A percentile compares a stretch with the other conserved stretches of the same genome.
phyloP scores from a whole-genome alignment of 768 basidiomycete genomes.

The Porpolomopsis calyptriformis region DNA sequence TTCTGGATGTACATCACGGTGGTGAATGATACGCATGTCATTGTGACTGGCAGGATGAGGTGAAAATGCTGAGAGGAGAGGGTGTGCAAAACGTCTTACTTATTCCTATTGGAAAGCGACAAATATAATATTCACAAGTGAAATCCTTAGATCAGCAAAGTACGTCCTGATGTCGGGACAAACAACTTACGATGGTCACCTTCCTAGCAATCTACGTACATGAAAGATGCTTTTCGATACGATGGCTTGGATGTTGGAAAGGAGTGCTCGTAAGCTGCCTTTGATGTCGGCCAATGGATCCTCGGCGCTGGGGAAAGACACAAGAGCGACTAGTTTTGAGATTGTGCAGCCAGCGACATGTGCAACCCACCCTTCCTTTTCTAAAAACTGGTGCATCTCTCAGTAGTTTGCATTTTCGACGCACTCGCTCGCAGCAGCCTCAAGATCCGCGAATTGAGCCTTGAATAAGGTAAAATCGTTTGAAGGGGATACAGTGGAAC shows the following conservation, averaged over 20 bases:
- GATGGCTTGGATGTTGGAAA: not conserved
- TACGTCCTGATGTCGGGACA: no score
- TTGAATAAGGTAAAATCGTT: not conserved
- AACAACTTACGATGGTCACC: not conserved
- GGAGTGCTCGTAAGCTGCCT: not conserved
- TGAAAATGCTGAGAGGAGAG: no score
- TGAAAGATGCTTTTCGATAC: not conserved
- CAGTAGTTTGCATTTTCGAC: not conserved
- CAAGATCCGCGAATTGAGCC: not conserved
- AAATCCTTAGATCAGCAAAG: not conserved
- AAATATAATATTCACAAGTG: not conserved
- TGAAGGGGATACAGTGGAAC: not conserved
- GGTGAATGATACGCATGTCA: not conserved
- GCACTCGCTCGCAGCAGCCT: not conserved
- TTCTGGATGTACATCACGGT: constrained; percentile 1
- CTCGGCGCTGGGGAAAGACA: not conserved
- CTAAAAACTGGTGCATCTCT: not conserved
- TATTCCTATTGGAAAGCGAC: not conserved
- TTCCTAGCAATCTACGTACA: not conserved
- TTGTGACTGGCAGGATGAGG: not conserved
- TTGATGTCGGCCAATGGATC: not conserved
- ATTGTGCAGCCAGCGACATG: not conserved
- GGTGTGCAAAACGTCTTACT: not conserved
- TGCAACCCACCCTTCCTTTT: not conserved
- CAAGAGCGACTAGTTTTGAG: not conserved